Percentiles rank a stretch among this genome's conserved stretches.
These are phyloP conservation scores for Cruciata laevipes DNA, from an alignment of 257 asterid species.

Conservation along the genomic window DNA sequence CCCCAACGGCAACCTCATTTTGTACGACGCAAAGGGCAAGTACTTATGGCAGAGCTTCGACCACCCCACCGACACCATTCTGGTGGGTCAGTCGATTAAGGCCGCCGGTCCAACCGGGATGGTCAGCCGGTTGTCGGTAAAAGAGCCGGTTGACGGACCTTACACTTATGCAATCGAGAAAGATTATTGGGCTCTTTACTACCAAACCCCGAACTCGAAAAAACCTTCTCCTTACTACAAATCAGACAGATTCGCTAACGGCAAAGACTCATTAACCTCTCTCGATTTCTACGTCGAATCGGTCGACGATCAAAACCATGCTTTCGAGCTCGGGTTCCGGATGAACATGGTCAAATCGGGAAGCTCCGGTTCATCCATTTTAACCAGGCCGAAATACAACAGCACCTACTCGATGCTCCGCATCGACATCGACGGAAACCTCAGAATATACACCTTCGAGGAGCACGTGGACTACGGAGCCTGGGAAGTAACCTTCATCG, in stretches of 20 bases:
- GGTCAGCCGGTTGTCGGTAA: neutral
- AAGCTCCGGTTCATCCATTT: neutral
- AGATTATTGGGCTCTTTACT: neutral
- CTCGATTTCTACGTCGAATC: neutral
- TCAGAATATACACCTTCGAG: neutral
- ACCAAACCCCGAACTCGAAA: neutral
- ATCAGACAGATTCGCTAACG: neutral
- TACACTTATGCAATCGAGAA: neutral
- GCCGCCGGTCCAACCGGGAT: neutral
- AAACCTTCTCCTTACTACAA: neutral
- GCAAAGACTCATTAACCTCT: neutral
- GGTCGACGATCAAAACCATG: neutral
- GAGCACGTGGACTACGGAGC: neutral
- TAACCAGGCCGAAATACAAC: neutral
- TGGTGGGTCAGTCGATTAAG: neutral
- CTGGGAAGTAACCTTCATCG: neutral
- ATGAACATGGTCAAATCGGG: neutral
- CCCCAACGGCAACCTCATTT: slow-evolving; percentile 16
- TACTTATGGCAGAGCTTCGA: slow-evolving; percentile 2
- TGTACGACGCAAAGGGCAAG: slow-evolving; percentile 12
- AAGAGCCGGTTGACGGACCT: neutral
- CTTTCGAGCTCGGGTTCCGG: neutral
- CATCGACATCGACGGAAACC: neutral
- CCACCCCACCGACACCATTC: slow-evolving; percentile 12
- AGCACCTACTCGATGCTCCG: neutral